Conservation (phyloP, 164 flowering plant species). For the Macadamia integrifolia region DNA sequence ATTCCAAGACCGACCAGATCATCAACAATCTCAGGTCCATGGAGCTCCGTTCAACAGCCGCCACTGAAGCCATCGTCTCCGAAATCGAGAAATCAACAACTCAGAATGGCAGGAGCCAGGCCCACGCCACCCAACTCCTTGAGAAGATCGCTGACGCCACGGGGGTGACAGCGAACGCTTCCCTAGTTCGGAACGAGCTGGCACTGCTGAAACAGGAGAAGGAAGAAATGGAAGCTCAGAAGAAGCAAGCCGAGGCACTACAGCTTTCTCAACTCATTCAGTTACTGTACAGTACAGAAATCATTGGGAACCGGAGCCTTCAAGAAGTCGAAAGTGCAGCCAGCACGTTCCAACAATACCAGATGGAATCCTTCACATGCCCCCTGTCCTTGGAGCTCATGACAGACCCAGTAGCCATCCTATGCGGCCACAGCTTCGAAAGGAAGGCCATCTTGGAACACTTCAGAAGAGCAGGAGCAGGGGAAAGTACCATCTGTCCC, state of each 20-base stretch:
- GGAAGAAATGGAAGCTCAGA: slow-evolving; percentile 22
- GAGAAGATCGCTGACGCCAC: slow-evolving; percentile 19
- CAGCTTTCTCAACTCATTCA: slow-evolving; percentile 21
- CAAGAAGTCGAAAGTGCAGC: background rate
- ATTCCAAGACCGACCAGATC: slow-evolving; percentile 8
- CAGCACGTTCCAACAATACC: slow-evolving; percentile 1
- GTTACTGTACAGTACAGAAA: slow-evolving; percentile 15
- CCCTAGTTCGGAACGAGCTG: slow-evolving; percentile 8
- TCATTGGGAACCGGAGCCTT: background rate
- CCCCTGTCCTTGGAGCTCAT: slow-evolving; percentile 12
- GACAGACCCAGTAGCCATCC: slow-evolving; percentile 21
- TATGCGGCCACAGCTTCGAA: slow-evolving; percentile 24
- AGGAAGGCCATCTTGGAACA: slow-evolving; percentile 17
- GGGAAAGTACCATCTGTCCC: slow-evolving; percentile 18
- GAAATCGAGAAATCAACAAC: slow-evolving; percentile 13
- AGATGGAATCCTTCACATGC: slow-evolving; percentile 11
- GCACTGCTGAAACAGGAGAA: slow-evolving; percentile 18
- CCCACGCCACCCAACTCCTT: slow-evolving; percentile 9
- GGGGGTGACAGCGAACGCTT: slow-evolving; percentile 7
- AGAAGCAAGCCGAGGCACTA: slow-evolving; percentile 18
- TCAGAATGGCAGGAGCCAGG: slow-evolving; percentile 5
- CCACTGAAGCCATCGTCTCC: slow-evolving; percentile 12
- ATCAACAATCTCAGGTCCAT: slow-evolving; percentile 10
- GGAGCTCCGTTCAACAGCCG: slow-evolving; percentile 12
- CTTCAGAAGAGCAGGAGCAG: slow-evolving; percentile 4